A percentile compares a stretch with the other conserved stretches of the same genome.
Conservation (phyloP, 768 basidiomycete genomes). For the Boletus rubescentipes region DNA sequence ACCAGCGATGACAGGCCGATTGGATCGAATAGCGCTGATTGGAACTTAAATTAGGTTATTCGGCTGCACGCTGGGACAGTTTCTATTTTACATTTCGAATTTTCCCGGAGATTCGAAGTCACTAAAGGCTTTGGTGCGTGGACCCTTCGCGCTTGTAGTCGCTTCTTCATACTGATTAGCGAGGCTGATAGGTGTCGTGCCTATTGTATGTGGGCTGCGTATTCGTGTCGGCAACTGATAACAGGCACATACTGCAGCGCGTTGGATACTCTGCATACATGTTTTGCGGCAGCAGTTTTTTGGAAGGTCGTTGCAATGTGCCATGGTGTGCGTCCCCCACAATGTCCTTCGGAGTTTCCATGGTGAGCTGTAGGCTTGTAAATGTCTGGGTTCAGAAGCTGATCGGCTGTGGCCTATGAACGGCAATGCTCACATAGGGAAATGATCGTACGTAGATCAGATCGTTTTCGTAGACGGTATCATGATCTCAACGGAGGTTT, state of each 20-base stretch:
- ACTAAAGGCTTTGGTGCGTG: no score
- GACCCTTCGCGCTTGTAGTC: no score
- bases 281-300: background rate
- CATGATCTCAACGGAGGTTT: background rate
- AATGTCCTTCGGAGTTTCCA: background rate
- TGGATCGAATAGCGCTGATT: no score
- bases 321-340: background rate
- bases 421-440: background rate
- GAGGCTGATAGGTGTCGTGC: background rate
- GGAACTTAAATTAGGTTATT: no score
- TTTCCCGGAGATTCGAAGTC: no score
- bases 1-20: no score
- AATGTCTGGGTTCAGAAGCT: background rate
- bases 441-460: background rate
- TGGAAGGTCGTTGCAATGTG: background rate
- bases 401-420: no score
- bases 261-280: constrained; percentile 1
- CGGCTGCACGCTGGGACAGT: no score
- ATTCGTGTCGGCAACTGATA: background rate
- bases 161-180: no score
- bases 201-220: constrained; percentile 1
- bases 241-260: background rate
- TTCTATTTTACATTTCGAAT: no score
- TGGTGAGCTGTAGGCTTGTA: constrained; percentile 1
- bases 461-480: background rate